Percentiles rank a stretch among this genome's conserved stretches.
These are phyloP conservation scores for Candida pseudofarinosa DNA, from an alignment of 805 yeast species.

Conservation along the genomic window DNA sequence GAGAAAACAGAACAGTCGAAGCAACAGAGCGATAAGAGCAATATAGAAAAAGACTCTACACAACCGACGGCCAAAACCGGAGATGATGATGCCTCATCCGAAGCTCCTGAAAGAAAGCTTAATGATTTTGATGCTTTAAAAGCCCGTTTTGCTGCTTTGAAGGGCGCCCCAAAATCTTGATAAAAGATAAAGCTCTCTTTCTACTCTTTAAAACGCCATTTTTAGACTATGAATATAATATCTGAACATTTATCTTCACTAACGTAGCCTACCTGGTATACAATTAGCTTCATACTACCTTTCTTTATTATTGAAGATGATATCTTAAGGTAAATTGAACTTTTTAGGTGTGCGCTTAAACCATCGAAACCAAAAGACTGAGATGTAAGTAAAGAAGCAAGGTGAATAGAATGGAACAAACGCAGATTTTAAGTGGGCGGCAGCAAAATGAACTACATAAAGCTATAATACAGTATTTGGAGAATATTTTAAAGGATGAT, in stretches of 20 bases:
- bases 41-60: not conserved
- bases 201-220: too few relatives aligned
- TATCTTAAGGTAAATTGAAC: too few relatives aligned
- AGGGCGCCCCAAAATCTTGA: slow-evolving; percentile 13
- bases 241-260: too few relatives aligned
- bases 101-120: slow-evolving; percentile 33
- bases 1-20: slow-evolving; percentile 18
- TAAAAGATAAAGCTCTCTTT: not conserved
- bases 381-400: not conserved
- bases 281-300: too few relatives aligned
- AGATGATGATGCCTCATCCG: not conserved
- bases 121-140: slow-evolving; percentile 62
- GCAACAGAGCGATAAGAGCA: not conserved
- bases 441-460: slow-evolving; percentile 46
- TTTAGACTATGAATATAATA: too few relatives aligned
- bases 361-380: not conserved
- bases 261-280: too few relatives aligned
- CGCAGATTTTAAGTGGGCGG: slow-evolving; percentile 30
- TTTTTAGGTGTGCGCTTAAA: not conserved
- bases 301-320: too few relatives aligned
- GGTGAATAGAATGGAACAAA: not conserved
- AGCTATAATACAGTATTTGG: slow-evolving; percentile 47
- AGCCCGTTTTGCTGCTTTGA: slow-evolving; percentile 76
- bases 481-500: slow-evolving; percentile 22
- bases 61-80: slow-evolving; percentile 15